These are phyloP conservation scores for Aegle marmelos DNA, from an alignment of 345 rosid genomes.

Conservation along the genomic window DNA sequence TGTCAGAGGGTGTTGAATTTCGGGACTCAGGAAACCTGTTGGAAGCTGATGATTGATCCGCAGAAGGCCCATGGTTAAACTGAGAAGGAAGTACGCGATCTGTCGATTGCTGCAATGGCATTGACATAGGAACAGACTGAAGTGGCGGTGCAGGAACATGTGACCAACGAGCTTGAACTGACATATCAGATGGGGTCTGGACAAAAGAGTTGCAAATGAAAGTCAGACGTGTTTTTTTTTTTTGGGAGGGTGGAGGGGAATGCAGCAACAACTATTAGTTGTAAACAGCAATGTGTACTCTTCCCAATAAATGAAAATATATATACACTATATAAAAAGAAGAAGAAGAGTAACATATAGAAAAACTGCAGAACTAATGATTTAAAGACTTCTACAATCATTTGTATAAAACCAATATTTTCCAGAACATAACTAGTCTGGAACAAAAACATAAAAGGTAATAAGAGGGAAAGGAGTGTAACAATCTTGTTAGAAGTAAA, in stretches of 20 bases:
- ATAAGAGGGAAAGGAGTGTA: background rate
- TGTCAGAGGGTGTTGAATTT: conserved; percentile 40
- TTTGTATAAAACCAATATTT: background rate
- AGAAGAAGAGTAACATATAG: background rate
- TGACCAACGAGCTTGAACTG: conserved; percentile 79
- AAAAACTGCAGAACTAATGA: background rate
- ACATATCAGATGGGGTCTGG: conserved; percentile 73
- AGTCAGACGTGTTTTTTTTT: background rate
- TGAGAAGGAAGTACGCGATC: conserved; percentile 53
- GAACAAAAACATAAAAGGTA: background rate
- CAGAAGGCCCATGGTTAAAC: conserved; percentile 46
- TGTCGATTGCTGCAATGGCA: conserved; percentile 64
- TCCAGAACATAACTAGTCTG: background rate
- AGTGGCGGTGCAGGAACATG: conserved; percentile 61
- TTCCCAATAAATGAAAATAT: background rate
- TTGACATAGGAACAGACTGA: conserved; percentile 46
- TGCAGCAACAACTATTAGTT: background rate
- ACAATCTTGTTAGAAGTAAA: background rate
- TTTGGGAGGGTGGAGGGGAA: too few species aligned
- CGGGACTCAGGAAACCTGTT: conserved; percentile 49
- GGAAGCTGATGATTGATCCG: conserved; percentile 44
- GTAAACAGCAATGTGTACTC: background rate
- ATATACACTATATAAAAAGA: too few species aligned
- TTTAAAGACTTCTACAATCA: background rate
- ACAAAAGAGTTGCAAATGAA: conserved; percentile 20